These are phyloP conservation scores for Mentha longifolia DNA, from an alignment of 257 asterid species.

Conservation along the genomic window DNA sequence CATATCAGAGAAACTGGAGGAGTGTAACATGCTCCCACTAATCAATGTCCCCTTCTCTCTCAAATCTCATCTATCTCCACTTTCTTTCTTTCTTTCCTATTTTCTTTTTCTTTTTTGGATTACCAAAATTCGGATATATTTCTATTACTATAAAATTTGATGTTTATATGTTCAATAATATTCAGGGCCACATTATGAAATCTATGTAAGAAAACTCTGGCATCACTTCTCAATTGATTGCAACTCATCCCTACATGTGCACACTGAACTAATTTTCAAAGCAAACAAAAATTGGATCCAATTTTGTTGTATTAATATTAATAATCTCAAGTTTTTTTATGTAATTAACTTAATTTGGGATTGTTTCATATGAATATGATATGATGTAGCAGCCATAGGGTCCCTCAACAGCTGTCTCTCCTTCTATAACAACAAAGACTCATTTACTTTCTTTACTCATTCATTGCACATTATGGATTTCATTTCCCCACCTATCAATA, in stretches of 20 bases:
- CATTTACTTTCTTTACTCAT: conserved; percentile 30
- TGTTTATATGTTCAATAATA: too few relatives aligned
- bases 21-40: conserved; percentile 34
- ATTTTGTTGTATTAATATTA: not conserved
- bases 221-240: not conserved
- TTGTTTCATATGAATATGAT: not conserved
- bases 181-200: too few relatives aligned
- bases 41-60: conserved; percentile 20
- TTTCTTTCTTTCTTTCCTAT: too few relatives aligned
- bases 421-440: conserved; percentile 38
- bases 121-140: too few relatives aligned
- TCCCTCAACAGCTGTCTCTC: conserved; percentile 51
- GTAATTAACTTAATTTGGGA: not conserved
- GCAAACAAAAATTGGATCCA: not conserved
- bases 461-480: conserved; percentile 45
- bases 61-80: conserved; percentile 7
- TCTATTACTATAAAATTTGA: too few relatives aligned
- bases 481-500: conserved; percentile 62
- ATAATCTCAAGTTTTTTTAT: not conserved
- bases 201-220: too few relatives aligned
- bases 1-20: conserved; percentile 20
- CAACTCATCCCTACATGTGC: not conserved
- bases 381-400: conserved; percentile 33
- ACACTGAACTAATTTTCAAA: not conserved
- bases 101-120: too few relatives aligned